Evolutionary conservation across 2,329 filamentous ascomycete species (phyloP), one percentile per base, ranked within the genome.

Genomic region (Paecilomyces sp.): DNA sequence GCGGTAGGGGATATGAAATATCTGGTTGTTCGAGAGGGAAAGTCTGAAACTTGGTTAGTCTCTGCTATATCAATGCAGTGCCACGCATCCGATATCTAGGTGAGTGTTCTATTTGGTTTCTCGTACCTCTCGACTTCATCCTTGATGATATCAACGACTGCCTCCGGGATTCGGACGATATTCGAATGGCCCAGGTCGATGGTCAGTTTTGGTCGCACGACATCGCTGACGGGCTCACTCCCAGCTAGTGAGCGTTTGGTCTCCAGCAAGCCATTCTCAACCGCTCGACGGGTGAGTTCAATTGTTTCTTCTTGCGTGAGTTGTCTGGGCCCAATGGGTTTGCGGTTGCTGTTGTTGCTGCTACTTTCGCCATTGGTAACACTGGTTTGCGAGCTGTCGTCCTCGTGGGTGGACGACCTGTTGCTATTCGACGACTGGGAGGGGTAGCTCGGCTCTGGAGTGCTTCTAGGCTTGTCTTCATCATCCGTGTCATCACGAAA

Each of bases 91-190:
- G 13, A 6, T 53, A 53, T 30, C 12, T 6, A 53, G 24, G n/a
- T 28, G 13, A 7, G 22, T 8, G 22, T 28, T 30, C 13, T 12
- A 9, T 24, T 28, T 25, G 22, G 51, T 9, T 22, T 36, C 30
- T 30, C 72, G 62, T 66, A 81, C 79, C 79, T 74, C 70, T 81
- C 80, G 54, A 83, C 80, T 64, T 82, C 80, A 65, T 80, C 74
- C 65, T 80, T 81, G 60, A 83, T 79, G 54, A 81, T 75, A 65
- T 81, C 78, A 12, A 82, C 76, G 30, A 82, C 78, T 36, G 78
- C 74, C 58, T 79, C 77, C 1, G 80, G 80, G 59, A 82, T 77
- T 59, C 75, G 73, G 34, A 70, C 73, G 61, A 82, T 80, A 59
- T 76, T 76, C 13, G 77, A 79, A 66, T 81, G 77, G 15, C 79